Evolutionary conservation across 2,329 filamentous ascomycete genomes (phyloP).

Genomic region (Ilyonectria destructans): DNA sequence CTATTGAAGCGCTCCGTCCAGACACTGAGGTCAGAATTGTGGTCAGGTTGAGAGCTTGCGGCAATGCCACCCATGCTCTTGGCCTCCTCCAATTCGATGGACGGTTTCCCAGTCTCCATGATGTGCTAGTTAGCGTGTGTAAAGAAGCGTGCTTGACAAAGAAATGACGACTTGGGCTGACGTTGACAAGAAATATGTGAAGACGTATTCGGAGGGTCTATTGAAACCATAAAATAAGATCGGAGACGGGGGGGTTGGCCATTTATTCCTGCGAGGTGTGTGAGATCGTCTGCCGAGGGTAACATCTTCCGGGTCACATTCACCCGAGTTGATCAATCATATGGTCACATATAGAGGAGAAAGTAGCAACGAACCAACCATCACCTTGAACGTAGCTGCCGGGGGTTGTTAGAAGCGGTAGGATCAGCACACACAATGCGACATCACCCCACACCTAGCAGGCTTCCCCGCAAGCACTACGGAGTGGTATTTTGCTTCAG

Average conservation of each 20-base stretch:
- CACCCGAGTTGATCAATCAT: background rate
- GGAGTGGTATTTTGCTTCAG: background rate
- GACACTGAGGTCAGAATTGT: slow-evolving; percentile 26
- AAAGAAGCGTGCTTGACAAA: background rate
- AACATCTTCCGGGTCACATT: slow-evolving; percentile 1
- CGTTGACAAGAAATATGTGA: background rate
- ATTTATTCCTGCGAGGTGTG: background rate
- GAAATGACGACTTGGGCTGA: background rate
- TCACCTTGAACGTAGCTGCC: background rate
- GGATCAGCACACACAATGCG: background rate
- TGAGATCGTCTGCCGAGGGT: background rate
- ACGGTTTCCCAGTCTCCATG: slow-evolving; percentile 34
- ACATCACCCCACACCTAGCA: background rate
- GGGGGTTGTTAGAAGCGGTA: background rate
- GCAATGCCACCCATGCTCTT: background rate
- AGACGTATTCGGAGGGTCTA: background rate
- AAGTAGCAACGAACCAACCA: background rate
- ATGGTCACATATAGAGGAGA: background rate
- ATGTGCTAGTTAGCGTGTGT: background rate
- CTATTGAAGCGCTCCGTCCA: slow-evolving; percentile 34
- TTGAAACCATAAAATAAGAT: background rate
- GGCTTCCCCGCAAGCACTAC: background rate
- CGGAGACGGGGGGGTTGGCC: background rate
- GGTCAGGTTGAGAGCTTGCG: background rate
- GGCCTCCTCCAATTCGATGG: slow-evolving; percentile 39